Conservation (phyloP, 108 stramenopile genomes). For the Nitzschia sp. region DNA sequence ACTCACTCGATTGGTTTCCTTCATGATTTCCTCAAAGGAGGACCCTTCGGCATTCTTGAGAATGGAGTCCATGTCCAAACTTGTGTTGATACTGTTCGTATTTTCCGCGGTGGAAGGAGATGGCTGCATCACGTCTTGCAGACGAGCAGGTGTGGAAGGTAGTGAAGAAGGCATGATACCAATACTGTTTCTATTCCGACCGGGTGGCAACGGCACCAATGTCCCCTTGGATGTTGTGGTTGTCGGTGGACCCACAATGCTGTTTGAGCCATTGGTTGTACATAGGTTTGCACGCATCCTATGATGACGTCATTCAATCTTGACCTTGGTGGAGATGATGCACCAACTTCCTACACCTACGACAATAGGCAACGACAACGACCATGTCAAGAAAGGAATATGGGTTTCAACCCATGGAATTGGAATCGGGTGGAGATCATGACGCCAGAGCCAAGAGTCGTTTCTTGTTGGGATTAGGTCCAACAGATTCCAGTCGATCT, state of each 20-base stretch:
- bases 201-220: too few relatives aligned
- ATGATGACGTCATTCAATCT: background rate
- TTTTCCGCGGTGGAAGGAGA: background rate
- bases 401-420: constrained; percentile 15
- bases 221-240: too few relatives aligned
- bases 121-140: background rate
- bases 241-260: too few relatives aligned
- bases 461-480: too few relatives aligned
- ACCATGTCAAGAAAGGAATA: background rate
- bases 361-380: background rate
- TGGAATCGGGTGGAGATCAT: background rate
- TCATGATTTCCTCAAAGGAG: constrained; percentile 68
- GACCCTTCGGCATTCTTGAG: constrained; percentile 4
- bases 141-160: background rate
- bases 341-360: background rate
- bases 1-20: constrained; percentile 59
- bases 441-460: too few relatives aligned
- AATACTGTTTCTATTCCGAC: too few relatives aligned
- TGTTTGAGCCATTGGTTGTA: too few relatives aligned
- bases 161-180: background rate
- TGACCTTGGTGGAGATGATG: background rate
- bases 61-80: background rate
- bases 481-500: too few relatives aligned
- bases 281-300: background rate
- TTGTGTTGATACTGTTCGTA: background rate